Percentiles rank a stretch among this genome's conserved stretches.
These are phyloP conservation scores for Cladosporium sp. DNA, from an alignment of 2,329 filamentous ascomycete species.

Conservation along the genomic window DNA sequence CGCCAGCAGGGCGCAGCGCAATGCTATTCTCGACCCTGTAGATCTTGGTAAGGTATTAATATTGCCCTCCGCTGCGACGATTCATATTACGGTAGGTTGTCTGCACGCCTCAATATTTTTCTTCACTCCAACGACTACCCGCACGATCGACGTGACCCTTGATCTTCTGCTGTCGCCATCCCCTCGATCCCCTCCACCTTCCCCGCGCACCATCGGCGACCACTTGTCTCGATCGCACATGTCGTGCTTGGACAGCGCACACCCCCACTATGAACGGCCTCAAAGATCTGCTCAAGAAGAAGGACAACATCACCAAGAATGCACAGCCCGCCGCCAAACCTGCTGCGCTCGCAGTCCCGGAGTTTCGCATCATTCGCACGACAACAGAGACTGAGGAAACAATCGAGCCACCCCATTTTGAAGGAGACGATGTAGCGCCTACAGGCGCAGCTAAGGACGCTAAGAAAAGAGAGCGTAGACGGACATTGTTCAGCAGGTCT, in stretches of 20 bases:
- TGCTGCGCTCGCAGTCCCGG: slow-evolving; percentile 40
- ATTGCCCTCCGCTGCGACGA: background rate
- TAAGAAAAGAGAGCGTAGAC: slow-evolving; percentile 23
- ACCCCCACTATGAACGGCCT: slow-evolving; percentile 49
- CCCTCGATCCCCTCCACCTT: background rate
- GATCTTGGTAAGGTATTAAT: background rate
- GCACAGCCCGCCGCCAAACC: slow-evolving; percentile 2
- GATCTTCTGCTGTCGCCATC: background rate
- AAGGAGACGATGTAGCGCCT: slow-evolving; percentile 36
- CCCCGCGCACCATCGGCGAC: background rate
- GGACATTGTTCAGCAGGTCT: slow-evolving; percentile 32
- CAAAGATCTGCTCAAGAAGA: slow-evolving; percentile 60
- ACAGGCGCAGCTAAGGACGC: background rate
- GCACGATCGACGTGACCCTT: background rate
- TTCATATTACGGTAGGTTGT: background rate
- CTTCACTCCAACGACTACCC: no score
- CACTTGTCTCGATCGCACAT: background rate
- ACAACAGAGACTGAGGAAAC: slow-evolving; percentile 77
- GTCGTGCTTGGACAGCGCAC: background rate
- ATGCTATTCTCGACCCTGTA: background rate
- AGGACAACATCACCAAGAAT: slow-evolving; percentile 46
- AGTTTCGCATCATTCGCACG: slow-evolving; percentile 79
- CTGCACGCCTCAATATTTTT: background rate
- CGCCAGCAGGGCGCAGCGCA: slow-evolving; percentile 3
- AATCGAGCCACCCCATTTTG: slow-evolving; percentile 64